Conservation (phyloP, 768 basidiomycete genomes). For the Lactarius indigo region DNA sequence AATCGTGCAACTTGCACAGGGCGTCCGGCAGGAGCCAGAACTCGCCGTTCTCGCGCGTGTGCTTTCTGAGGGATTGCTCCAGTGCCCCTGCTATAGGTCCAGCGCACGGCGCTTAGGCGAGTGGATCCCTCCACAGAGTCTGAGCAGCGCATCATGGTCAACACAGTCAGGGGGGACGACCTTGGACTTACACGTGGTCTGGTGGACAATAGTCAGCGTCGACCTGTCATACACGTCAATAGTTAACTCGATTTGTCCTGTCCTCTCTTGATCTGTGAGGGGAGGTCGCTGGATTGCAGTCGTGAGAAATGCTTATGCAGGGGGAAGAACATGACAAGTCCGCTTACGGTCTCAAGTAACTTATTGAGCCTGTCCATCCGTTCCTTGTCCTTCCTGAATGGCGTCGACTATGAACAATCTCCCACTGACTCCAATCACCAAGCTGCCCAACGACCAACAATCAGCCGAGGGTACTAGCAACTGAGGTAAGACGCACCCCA, state of each 20-base stretch:
- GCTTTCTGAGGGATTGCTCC: background rate
- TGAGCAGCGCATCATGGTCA: background rate
- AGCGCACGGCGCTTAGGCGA: constrained; percentile 13
- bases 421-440: constrained; percentile 4
- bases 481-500: constrained; percentile 4
- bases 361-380: constrained; percentile 19
- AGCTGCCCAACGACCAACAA: background rate
- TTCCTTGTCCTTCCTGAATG: constrained; percentile 2
- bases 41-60: background rate
- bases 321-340: background rate
- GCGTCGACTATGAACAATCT: constrained; percentile 1
- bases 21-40: background rate
- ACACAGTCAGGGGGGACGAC: too few species aligned
- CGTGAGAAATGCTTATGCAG: constrained; percentile 1
- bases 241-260: constrained; percentile 1
- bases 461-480: background rate
- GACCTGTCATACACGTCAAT: background rate
- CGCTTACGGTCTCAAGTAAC: constrained; percentile 1
- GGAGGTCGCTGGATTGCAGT: background rate
- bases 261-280: background rate
- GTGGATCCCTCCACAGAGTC: constrained; percentile 5
- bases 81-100: background rate
- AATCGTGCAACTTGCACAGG: background rate
- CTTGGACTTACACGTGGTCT: background rate
- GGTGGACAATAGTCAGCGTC: background rate